phyloP scores from a whole-genome alignment of 768 basidiomycete species.

The Pleurotus citrinopileatus region DNA sequence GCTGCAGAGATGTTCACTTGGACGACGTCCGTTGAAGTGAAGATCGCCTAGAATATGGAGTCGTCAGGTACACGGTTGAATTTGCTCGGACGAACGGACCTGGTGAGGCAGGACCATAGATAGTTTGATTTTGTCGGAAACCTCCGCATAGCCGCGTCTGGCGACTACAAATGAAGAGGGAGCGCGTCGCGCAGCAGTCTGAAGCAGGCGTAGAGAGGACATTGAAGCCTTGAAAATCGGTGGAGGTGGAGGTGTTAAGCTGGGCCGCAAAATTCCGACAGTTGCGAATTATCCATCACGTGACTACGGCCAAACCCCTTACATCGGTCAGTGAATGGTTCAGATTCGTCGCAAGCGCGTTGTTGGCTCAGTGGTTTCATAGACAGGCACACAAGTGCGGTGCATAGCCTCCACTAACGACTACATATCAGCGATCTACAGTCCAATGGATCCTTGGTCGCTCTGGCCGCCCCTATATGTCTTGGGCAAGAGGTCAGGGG shows the following conservation, averaged over 20 bases:
- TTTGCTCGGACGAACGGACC: conserved; percentile 44
- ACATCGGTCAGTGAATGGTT: background rate
- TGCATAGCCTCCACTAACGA: too few species aligned
- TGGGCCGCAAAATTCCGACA: conserved; percentile 5
- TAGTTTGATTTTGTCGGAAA: conserved; percentile 85
- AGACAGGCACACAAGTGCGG: too few species aligned
- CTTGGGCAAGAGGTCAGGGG: conserved; percentile 60
- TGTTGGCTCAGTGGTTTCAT: too few species aligned
- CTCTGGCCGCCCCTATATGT: conserved; percentile 49
- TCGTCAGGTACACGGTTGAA: conserved; percentile 6
- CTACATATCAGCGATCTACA: too few species aligned
- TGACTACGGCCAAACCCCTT: too few species aligned
- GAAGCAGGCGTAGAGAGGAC: conserved; percentile 73
- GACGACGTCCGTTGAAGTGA: conserved; percentile 85
- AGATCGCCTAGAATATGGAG: conserved; percentile 66
- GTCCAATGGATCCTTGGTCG: conserved; percentile 43
- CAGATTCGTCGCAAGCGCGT: too few species aligned
- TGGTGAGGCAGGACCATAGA: conserved; percentile 94
- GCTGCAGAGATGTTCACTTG: conserved; percentile 95
- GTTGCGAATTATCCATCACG: background rate
- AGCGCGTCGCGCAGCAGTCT: conserved; percentile 59
- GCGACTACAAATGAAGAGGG: conserved; percentile 49
- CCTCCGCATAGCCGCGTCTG: conserved; percentile 90
- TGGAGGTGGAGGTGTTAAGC: conserved; percentile 10
- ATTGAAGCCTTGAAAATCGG: conserved; percentile 42